Base-by-base conservation (phyloP, 768 basidiomycete genomes). In the Naematelia encephala region DNA sequence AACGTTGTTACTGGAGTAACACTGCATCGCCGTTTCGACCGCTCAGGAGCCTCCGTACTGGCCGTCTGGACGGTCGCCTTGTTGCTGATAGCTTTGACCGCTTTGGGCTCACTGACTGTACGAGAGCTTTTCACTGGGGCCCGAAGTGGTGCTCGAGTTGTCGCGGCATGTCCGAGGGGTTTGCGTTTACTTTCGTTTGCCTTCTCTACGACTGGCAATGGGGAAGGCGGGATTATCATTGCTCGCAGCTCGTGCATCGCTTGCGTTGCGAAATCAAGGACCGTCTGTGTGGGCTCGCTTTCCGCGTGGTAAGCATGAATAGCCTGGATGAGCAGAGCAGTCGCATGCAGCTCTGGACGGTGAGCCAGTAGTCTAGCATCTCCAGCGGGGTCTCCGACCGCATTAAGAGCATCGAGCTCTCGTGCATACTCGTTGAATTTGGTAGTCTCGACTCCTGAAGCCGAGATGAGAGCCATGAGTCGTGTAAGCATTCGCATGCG, bases 391-490 rank as follows among this genome's bases (percentile, higher is more conserved):
- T 29, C 34, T 19, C 19, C 11, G n/a, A 16, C 4, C 4, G 14
- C n/a, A 21, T 29, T 19, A 14, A 52, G 28, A 25, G 14, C 25
- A 22, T 52, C 28, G 25, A 42, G 16, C n/a, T 51, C 43, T 52
- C 50, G 47, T 54, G 39, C 44, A 57, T 25, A 79, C 72, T 55
- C 65, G 72, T 10, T 64, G 71, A 63, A 78, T 67, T 23, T 67
- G 63, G 55, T 72, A 53, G 25, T 62, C 58, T 29, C 59, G 67
- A 39, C 70, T 60, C 8, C 62, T 65, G 34, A 76, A 68, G 66
- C 79, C 78, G 74, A 84, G 85, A 47, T 74, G 52, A 56, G 78
- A 39, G 86, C 83, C 62, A 91, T 75, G 57, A 78, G 79, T 27
- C 82, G 78, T 5, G 87, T 55, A 30, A 87, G 64, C 14, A 84